phyloP scores from a whole-genome alignment of 2,329 filamentous ascomycete species.

The Microdochium paspali region DNA sequence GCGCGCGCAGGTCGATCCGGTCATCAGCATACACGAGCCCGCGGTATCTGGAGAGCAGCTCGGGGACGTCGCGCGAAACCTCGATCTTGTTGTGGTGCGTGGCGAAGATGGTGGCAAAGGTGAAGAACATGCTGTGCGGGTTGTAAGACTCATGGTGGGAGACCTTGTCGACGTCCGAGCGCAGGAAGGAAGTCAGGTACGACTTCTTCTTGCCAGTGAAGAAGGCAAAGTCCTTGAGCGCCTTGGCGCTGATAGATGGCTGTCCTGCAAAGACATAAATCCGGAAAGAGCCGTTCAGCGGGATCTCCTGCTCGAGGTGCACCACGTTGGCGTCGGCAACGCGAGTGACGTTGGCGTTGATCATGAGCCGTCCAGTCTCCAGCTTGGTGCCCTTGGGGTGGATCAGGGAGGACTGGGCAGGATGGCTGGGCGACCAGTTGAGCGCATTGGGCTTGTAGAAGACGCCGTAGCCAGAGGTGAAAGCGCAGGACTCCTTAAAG shows the following conservation, averaged over 20 bases:
- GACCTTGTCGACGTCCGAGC: conserved; percentile 51
- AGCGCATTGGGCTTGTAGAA: conserved; percentile 73
- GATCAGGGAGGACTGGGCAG: conserved; percentile 61
- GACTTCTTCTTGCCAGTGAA: conserved; percentile 56
- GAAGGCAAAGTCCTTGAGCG: conserved; percentile 60
- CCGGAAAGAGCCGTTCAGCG: conserved; percentile 79
- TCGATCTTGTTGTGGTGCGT: conserved; percentile 59
- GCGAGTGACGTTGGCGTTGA: conserved; percentile 72
- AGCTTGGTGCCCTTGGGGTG: conserved; percentile 57
- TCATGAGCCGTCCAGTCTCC: conserved; percentile 65
- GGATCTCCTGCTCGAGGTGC: conserved; percentile 82
- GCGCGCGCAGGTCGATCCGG: conserved; percentile 60
- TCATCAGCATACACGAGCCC: conserved; percentile 86
- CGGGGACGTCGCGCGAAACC: conserved; percentile 61
- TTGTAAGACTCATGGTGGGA: conserved; percentile 75
- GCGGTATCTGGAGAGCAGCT: conserved; percentile 62
- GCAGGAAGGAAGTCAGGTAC: conserved; percentile 61
- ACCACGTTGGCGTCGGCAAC: conserved; percentile 85
- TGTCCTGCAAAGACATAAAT: conserved; percentile 79
- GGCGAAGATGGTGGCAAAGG: conserved; percentile 68
- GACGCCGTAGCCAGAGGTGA: conserved; percentile 87
- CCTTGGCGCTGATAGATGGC: conserved; percentile 45
- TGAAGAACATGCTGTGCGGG: conserved; percentile 77
- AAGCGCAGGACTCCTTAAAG: conserved; percentile 87
- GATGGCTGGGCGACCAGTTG: conserved; percentile 72